Base-by-base conservation (phyloP, 768 basidiomycete species). In the Lentinula raphanica region DNA sequence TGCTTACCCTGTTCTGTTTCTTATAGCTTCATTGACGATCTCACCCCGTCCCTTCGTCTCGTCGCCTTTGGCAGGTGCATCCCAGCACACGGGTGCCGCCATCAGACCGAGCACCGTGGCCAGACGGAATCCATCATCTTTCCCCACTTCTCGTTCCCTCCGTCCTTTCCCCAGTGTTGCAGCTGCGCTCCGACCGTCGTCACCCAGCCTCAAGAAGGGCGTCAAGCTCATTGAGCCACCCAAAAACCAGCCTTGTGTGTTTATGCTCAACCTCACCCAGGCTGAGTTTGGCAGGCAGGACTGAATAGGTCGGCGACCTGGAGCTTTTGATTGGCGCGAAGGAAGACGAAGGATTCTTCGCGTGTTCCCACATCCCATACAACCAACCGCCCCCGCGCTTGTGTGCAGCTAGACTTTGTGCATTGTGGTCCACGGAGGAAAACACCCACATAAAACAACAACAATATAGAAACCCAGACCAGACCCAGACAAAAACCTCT, bases 171-270 rank as follows among this genome's bases (percentile, higher is more conserved):
- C 88, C 15, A 80, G 85, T 51, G 78, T 90, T 61, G 73, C 82
- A 11, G 73, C 75, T 64, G 62, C 78, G 12, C 61, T 79, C 39
- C 71, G 69, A 53, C 73, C 71, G 19, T 54, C 69, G 35, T 57
- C 59, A 17, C 69, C 69, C n/a, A 57, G 60, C 35, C 60, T 67
- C 5, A 71, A 66, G 57, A 81, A 82, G 56, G 74, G 85, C 5
- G 76, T 85, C 17, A 93, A 93, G 67, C 76, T 92, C 67, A 92
- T 94, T 58, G 81, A 90, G 68, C 87, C 89, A 9, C 89, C 92
- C 27, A 78, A 84, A 66, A 84, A 88, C 68, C 83, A 83, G 71
- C 80, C 82, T 68, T 76, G 77, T 49, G 83, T 81, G 38, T 93
- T 92, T 64, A 76, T 87, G 60, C 83, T 94, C 54, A 81, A 92